These are phyloP conservation scores for Alternaria consortialis DNA, from an alignment of 2,329 filamentous ascomycete genomes.

Conservation along the genomic window DNA sequence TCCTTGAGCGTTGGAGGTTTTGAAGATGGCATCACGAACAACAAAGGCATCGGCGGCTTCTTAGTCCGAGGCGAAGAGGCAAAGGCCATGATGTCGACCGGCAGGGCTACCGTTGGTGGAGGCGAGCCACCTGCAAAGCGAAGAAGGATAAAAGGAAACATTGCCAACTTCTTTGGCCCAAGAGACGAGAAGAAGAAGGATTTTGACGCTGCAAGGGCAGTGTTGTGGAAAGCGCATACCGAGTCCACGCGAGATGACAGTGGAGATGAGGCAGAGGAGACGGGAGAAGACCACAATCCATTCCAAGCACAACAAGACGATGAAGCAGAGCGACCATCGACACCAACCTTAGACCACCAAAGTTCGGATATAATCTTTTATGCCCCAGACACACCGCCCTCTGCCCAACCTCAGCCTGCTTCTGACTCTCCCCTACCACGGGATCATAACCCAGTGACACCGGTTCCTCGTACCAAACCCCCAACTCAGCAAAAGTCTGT, in stretches of 20 bases:
- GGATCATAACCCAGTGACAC: conserved; percentile 11
- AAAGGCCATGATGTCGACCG: conserved; percentile 54
- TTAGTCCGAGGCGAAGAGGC: conserved; percentile 73
- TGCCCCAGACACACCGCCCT: conserved; percentile 40
- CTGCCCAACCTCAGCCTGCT: conserved; percentile 38
- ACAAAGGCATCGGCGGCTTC: conserved; percentile 86
- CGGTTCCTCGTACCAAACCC: neutral
- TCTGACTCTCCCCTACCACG: conserved; percentile 12
- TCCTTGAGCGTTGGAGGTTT: conserved; percentile 91
- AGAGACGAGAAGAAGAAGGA: conserved; percentile 43
- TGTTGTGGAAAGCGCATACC: conserved; percentile 38
- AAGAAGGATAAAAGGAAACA: conserved; percentile 46
- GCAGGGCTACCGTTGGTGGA: conserved; percentile 12
- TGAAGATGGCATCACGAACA: conserved; percentile 84
- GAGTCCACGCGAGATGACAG: conserved; percentile 39
- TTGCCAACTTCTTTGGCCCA: conserved; percentile 49
- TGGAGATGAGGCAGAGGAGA: conserved; percentile 28
- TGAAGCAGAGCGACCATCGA: conserved; percentile 22
- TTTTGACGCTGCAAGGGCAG: conserved; percentile 44
- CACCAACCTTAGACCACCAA: conserved; percentile 18
- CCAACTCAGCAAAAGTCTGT: conserved; percentile 32
- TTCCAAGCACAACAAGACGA: conserved; percentile 21
- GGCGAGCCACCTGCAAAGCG: conserved; percentile 42
- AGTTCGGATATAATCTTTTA: conserved; percentile 18
- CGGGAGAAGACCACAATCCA: conserved; percentile 23